phyloP scores from a whole-genome alignment of 805 yeast genomes.

The Kodamaea kaohsiungensis region DNA sequence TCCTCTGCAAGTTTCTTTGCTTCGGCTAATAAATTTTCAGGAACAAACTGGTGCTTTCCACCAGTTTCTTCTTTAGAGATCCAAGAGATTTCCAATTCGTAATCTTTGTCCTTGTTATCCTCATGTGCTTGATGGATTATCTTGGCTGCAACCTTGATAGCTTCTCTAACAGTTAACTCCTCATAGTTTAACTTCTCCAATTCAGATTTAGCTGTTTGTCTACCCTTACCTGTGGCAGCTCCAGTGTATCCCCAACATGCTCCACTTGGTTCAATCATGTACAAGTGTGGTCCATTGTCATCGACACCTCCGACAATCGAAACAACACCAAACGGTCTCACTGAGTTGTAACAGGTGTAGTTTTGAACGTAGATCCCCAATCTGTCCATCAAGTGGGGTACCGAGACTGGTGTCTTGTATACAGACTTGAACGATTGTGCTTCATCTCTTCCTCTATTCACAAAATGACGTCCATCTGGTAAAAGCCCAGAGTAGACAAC shows the following conservation, averaged over 20 bases:
- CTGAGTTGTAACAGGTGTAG: slow-evolving; percentile 93
- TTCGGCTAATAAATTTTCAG: slow-evolving; percentile 74
- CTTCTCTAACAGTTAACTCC: slow-evolving; percentile 71
- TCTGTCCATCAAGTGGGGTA: slow-evolving; percentile 82
- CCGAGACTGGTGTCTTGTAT: slow-evolving; percentile 74
- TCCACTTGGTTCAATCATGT: slow-evolving; percentile 98
- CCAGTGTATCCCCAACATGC: slow-evolving; percentile 96
- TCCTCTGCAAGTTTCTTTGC: slow-evolving; percentile 84
- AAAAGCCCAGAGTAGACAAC: slow-evolving; percentile 92
- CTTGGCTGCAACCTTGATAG: slow-evolving; percentile 90
- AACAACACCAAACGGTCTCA: slow-evolving; percentile 95
- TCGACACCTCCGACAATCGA: slow-evolving; percentile 94
- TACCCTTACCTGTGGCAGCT: slow-evolving; percentile 97
- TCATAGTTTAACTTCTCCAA: slow-evolving; percentile 84
- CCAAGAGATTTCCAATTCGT: slow-evolving; percentile 95
- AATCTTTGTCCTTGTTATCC: slow-evolving; percentile 96
- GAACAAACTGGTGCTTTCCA: slow-evolving; percentile 79
- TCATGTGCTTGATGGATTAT: slow-evolving; percentile 94
- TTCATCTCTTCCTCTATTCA: slow-evolving; percentile 89
- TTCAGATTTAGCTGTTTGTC: slow-evolving; percentile 97
- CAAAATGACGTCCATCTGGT: slow-evolving; percentile 96
- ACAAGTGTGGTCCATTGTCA: slow-evolving; percentile 85
- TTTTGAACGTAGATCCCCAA: slow-evolving; percentile 92
- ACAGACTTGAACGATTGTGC: slow-evolving; percentile 73
- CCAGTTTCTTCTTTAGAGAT: slow-evolving; percentile 71